phyloP scores from a whole-genome alignment of 2,329 filamentous ascomycete genomes.

The Sclerotinia borealis region DNA sequence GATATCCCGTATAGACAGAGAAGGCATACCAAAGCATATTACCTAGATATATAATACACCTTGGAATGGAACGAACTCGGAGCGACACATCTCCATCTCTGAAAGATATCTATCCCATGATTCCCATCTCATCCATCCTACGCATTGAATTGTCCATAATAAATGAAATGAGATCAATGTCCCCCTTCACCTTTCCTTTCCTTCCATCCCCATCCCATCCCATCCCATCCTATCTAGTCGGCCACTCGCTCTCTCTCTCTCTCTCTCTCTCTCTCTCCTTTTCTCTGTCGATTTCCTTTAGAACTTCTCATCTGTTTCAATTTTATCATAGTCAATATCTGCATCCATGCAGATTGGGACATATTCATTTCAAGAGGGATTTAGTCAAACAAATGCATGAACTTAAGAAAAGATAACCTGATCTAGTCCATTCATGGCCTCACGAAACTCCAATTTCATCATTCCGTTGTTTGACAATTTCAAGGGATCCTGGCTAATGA shows the following conservation, averaged over 20 bases:
- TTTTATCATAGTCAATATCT: constrained; percentile 1
- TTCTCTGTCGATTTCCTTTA: neutral
- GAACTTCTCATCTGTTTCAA: neutral
- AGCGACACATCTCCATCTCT: too few species aligned
- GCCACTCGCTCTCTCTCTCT: neutral
- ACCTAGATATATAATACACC: too few species aligned
- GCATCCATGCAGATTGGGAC: neutral
- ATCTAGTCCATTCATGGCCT: constrained; percentile 3
- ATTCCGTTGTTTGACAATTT: constrained; percentile 12
- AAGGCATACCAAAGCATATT: too few species aligned
- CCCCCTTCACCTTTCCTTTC: too few species aligned
- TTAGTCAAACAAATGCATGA: constrained; percentile 6
- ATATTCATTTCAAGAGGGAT: neutral
- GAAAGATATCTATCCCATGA: too few species aligned
- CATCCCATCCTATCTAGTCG: neutral
- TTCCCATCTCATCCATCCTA: too few species aligned
- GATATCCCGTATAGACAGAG: too few species aligned
- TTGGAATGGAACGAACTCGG: too few species aligned
- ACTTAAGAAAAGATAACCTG: neutral
- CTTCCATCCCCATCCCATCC: neutral
- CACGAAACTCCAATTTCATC: neutral
- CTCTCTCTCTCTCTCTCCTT: neutral
- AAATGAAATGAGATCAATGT: too few species aligned
- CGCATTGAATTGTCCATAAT: too few species aligned
- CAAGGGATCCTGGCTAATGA: constrained; percentile 9